A percentile compares a stretch with the other conserved stretches of the same genome.
These are phyloP conservation scores for Colletotrichum simmondsii DNA, from an alignment of 2,329 filamentous ascomycete species.

Conservation along the genomic window DNA sequence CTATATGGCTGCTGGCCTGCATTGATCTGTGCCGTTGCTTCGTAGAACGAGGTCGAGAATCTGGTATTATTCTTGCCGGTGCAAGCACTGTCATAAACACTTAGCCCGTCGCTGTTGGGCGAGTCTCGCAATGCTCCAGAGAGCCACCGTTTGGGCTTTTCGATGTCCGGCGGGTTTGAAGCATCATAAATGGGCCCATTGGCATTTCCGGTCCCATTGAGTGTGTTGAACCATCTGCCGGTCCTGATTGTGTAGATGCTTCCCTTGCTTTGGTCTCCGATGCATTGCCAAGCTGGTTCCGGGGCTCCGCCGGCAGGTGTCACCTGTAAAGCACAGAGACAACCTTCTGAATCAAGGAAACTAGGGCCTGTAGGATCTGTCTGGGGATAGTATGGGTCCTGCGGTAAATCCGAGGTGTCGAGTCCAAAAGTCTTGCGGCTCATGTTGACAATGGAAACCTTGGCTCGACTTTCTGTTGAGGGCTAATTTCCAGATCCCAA, in stretches of 20 bases:
- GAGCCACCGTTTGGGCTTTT: conserved; percentile 42
- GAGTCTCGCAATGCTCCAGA: conserved; percentile 40
- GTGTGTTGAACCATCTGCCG: conserved; percentile 55
- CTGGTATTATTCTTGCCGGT: conserved; percentile 52
- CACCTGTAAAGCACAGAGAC: conserved; percentile 48
- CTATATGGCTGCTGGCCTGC: conserved; percentile 44
- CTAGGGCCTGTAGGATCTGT: conserved; percentile 44
- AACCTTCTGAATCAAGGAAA: conserved; percentile 53
- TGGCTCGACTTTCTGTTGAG: neutral
- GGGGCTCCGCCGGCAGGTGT: conserved; percentile 33
- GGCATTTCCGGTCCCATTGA: conserved; percentile 38
- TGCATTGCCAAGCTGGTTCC: conserved; percentile 53
- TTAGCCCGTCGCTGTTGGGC: conserved; percentile 37
- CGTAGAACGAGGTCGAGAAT: conserved; percentile 55
- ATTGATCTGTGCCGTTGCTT: conserved; percentile 40
- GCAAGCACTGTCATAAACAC: conserved; percentile 51
- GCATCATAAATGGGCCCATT: conserved; percentile 46
- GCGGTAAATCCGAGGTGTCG: conserved; percentile 39
- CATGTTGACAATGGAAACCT: neutral
- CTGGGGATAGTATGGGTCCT: conserved; percentile 51
- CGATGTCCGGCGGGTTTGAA: conserved; percentile 48
- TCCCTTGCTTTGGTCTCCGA: conserved; percentile 53
- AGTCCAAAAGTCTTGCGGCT: conserved; percentile 1
- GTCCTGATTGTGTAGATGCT: conserved; percentile 47
- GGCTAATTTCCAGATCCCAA: neutral